These are phyloP conservation scores for Tetrapyrgos nigripes DNA, from an alignment of 1,284 basidiomycete genomes.

Conservation along the genomic window DNA sequence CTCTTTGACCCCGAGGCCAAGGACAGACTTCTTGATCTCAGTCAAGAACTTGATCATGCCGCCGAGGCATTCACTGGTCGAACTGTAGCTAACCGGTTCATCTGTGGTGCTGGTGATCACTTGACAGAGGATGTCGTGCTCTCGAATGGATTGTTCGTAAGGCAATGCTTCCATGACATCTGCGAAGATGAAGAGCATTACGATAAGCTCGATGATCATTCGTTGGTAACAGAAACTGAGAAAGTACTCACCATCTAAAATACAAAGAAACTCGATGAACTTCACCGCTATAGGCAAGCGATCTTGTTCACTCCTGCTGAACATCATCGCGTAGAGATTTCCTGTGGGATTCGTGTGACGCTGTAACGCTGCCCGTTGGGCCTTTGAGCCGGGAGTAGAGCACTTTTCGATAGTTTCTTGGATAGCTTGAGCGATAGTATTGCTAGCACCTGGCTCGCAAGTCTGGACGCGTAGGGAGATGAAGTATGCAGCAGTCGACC, in stretches of 20 bases:
- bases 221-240: background rate
- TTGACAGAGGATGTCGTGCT: conserved; percentile 27
- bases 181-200: no score
- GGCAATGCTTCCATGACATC: conserved; percentile 28
- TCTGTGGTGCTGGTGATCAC: conserved; percentile 18
- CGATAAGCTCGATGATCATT: no score
- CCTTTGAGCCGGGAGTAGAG: conserved; percentile 20
- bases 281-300: conserved; percentile 25
- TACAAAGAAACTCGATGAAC: conserved; percentile 28
- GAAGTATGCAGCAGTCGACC: conserved; percentile 22
- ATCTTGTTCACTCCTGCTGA: conserved; percentile 22
- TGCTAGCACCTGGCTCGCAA: conserved; percentile 17
- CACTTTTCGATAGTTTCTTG: conserved; percentile 24
- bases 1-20: conserved; percentile 19
- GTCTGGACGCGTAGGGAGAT: conserved; percentile 25
- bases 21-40: conserved; percentile 19
- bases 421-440: conserved; percentile 20
- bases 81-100: conserved; percentile 16
- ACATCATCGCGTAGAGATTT: conserved; percentile 24
- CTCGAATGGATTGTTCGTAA: conserved; percentile 21
- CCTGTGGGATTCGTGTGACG: conserved; percentile 27
- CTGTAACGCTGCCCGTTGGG: conserved; percentile 23
- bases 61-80: background rate
- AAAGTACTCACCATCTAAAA: conserved; percentile 24
- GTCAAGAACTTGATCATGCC: conserved; percentile 25